These are phyloP conservation scores for Carex myosuroides DNA, from an alignment of 176 grass and related monocot species.

Conservation along the genomic window DNA sequence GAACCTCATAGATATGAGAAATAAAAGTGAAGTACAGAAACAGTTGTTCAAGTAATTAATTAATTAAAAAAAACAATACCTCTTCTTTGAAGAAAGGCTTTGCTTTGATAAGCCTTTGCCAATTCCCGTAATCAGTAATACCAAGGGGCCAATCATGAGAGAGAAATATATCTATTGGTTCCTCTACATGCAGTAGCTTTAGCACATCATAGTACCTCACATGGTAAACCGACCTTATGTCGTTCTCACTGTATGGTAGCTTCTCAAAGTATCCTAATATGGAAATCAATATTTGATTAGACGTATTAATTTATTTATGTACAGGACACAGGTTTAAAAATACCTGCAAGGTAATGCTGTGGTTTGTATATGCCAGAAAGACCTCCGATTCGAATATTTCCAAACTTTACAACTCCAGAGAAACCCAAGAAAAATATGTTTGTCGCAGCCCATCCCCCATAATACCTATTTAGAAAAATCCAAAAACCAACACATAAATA, in stretches of 20 bases:
- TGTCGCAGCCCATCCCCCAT: conserved; percentile 91
- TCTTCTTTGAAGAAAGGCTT: conserved; percentile 50
- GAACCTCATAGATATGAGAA: background rate
- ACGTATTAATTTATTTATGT: background rate
- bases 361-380: conserved; percentile 82
- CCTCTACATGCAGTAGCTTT: conserved; percentile 73
- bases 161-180: conserved; percentile 85
- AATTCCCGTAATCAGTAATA: conserved; percentile 88
- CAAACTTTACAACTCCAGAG: conserved; percentile 87
- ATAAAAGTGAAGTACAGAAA: conserved; percentile 14
- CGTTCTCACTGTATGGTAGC: conserved; percentile 53
- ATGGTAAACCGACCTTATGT: conserved; percentile 73
- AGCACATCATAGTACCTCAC: conserved; percentile 80
- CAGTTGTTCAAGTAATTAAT: background rate
- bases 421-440: conserved; percentile 90
- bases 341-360: conserved; percentile 46
- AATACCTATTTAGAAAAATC: conserved; percentile 41
- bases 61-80: conserved; percentile 30
- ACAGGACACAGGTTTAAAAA: conserved; percentile 14
- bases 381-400: conserved; percentile 86
- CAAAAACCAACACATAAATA: background rate
- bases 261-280: conserved; percentile 69
- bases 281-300: background rate
- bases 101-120: conserved; percentile 49
- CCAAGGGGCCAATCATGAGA: conserved; percentile 98